Conservation (phyloP, 2,329 filamentous ascomycete genomes). For the Teratosphaeriaceae sp. region DNA sequence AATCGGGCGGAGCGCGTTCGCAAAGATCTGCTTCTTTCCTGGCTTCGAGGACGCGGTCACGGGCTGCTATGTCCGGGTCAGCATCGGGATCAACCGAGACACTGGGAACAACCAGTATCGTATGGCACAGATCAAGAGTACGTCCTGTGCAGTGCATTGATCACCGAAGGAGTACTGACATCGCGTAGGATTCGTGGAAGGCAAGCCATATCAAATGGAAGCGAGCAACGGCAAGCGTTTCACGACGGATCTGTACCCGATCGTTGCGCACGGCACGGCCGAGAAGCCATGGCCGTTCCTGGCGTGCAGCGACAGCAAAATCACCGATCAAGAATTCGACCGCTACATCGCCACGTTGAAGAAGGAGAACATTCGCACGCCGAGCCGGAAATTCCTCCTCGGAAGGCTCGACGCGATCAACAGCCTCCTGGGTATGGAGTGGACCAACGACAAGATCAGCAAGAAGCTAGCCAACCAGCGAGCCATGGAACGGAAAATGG, state of each 20-base stretch:
- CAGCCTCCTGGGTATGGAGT: conserved; percentile 66
- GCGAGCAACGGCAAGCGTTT: conserved; percentile 65
- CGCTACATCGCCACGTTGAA: conserved; percentile 71
- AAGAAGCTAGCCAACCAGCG: conserved; percentile 69
- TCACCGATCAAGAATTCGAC: conserved; percentile 73
- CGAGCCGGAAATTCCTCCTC: conserved; percentile 62
- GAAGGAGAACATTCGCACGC: conserved; percentile 64
- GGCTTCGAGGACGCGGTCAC: conserved; percentile 75
- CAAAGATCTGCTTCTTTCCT: conserved; percentile 87
- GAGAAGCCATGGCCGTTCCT: conserved; percentile 85
- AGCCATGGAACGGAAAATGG: conserved; percentile 52
- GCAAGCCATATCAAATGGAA: conserved; percentile 77
- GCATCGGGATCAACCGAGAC: conserved; percentile 65
- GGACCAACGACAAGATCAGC: conserved; percentile 77
- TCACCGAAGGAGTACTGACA: conserved; percentile 14
- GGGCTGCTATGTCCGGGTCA: conserved; percentile 80
- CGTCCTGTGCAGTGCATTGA: conserved; percentile 12
- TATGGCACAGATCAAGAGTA: conserved; percentile 82
- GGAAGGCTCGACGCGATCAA: conserved; percentile 78
- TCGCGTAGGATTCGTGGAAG: conserved; percentile 61
- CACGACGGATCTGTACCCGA: conserved; percentile 77
- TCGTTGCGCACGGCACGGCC: conserved; percentile 74
- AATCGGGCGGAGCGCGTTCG: conserved; percentile 79
- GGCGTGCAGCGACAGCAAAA: conserved; percentile 74
- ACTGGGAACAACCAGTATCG: conserved; percentile 75